These are phyloP conservation scores for Reutealis trisperma DNA, from an alignment of 345 rosid species.

Conservation along the genomic window DNA sequence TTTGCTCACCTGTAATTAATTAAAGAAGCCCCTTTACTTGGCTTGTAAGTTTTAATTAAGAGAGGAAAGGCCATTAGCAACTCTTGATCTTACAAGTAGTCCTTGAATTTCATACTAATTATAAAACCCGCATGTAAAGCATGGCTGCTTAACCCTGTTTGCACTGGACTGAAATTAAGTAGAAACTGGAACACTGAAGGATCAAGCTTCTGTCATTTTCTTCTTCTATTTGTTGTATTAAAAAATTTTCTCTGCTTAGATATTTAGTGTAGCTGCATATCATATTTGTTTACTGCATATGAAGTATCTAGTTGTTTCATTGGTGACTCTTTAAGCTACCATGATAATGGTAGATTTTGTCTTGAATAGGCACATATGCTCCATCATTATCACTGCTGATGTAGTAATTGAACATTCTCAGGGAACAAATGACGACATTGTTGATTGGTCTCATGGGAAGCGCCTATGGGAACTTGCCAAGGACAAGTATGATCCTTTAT, in stretches of 20 bases:
- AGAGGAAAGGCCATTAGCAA: background rate
- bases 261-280: background rate
- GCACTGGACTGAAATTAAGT: background rate
- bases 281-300: background rate
- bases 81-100: background rate
- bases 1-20: too few species aligned
- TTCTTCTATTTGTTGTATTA: too few species aligned
- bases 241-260: background rate
- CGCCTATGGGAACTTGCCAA: conserved; percentile 89
- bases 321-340: background rate
- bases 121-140: background rate
- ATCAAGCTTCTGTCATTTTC: background rate
- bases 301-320: background rate
- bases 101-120: background rate
- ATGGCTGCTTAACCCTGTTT: background rate
- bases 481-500: conserved; percentile 87
- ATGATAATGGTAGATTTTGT: background rate
- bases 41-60: background rate
- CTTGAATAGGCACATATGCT: background rate
- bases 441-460: conserved; percentile 86
- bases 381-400: conserved; percentile 2
- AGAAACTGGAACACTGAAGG: background rate
- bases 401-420: conserved; percentile 31
- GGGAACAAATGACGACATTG: conserved; percentile 94
- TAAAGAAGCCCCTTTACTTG: background rate